Conservation (phyloP, 352 stramenopile species). For the Pythium phragmitis region DNA sequence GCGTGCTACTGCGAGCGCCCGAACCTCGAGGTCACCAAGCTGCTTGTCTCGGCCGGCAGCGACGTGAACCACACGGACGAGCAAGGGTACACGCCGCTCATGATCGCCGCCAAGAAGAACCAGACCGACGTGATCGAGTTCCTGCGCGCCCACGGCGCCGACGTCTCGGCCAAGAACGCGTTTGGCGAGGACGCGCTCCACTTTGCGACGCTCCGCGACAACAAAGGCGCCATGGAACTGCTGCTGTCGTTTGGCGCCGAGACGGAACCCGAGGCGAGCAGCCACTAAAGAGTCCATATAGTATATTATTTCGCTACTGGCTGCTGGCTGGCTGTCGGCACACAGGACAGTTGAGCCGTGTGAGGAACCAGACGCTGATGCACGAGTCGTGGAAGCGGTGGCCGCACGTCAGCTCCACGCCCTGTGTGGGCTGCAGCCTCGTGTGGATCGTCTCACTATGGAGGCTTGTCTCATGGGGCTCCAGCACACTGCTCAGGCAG, state of each 20-base stretch:
- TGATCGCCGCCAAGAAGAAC: slow-evolving; percentile 75
- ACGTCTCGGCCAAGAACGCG: slow-evolving; percentile 51
- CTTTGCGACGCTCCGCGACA: slow-evolving; percentile 61
- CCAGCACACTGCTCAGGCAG: slow-evolving; percentile 41
- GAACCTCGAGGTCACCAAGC: slow-evolving; percentile 50
- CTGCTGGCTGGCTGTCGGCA: slow-evolving; percentile 28
- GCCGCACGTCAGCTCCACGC: slow-evolving; percentile 52
- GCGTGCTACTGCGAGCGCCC: slow-evolving; percentile 71
- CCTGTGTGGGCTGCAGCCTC: slow-evolving; percentile 12
- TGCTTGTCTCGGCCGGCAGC: slow-evolving; percentile 55
- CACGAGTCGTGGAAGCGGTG: slow-evolving; percentile 79
- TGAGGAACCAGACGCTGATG: slow-evolving; percentile 67
- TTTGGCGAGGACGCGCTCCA: slow-evolving; percentile 69
- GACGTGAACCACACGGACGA: slow-evolving; percentile 66
- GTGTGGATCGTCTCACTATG: not conserved
- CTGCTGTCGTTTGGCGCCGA: slow-evolving; percentile 25
- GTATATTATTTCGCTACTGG: not conserved
- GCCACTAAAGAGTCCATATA: not conserved
- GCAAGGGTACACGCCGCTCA: slow-evolving; percentile 60
- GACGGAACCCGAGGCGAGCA: not conserved
- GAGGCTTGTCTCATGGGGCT: slow-evolving; percentile 1
- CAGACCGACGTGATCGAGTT: slow-evolving; percentile 60
- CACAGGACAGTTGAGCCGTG: slow-evolving; percentile 61
- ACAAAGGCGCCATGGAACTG: slow-evolving; percentile 45
- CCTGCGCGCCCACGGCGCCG: slow-evolving; percentile 49